Percentiles rank a stretch among this genome's conserved stretches.
These are phyloP conservation scores for Rhizopus stolonifer DNA, from an alignment of 371 early-diverging fungal genomes.

Conservation along the genomic window DNA sequence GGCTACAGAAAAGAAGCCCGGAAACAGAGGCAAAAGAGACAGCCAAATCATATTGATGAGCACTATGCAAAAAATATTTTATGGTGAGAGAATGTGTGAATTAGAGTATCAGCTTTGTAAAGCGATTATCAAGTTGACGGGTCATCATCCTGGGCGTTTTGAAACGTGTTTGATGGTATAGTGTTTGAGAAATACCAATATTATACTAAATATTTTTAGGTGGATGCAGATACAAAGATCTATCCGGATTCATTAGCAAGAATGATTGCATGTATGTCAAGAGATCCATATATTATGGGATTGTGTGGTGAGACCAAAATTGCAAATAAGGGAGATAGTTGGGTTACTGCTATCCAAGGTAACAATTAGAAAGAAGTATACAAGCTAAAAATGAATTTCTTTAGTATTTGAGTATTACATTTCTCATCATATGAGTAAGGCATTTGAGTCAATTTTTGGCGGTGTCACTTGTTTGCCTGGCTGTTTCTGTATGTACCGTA, in stretches of 20 bases:
- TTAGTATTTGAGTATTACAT: conserved; percentile 96
- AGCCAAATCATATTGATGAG: conserved; percentile 84
- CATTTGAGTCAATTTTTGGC: conserved; percentile 95
- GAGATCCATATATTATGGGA: conserved; percentile 79
- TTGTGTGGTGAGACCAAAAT: conserved; percentile 89
- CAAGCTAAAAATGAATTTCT: neutral
- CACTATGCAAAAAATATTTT: conserved; percentile 87
- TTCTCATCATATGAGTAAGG: conserved; percentile 91
- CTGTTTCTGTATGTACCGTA: conserved; percentile 96
- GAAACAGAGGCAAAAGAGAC: conserved; percentile 59
- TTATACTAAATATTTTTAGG: conserved; percentile 25
- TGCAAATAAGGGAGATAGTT: conserved; percentile 78
- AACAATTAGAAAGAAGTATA: neutral
- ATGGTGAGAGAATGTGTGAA: conserved; percentile 92
- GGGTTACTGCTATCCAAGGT: conserved; percentile 93
- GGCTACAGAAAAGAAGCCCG: conserved; percentile 47
- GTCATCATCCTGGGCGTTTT: conserved; percentile 81
- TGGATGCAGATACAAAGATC: conserved; percentile 96
- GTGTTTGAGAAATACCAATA: conserved; percentile 1
- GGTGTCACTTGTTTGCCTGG: conserved; percentile 97
- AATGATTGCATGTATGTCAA: conserved; percentile 78
- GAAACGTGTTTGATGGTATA: conserved; percentile 93
- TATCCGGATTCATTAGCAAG: conserved; percentile 78
- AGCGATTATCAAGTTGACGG: conserved; percentile 80
- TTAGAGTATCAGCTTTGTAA: conserved; percentile 95